phyloP scores from a whole-genome alignment of 495 filamentous ascomycete genomes.

The Xylaria nigripes region DNA sequence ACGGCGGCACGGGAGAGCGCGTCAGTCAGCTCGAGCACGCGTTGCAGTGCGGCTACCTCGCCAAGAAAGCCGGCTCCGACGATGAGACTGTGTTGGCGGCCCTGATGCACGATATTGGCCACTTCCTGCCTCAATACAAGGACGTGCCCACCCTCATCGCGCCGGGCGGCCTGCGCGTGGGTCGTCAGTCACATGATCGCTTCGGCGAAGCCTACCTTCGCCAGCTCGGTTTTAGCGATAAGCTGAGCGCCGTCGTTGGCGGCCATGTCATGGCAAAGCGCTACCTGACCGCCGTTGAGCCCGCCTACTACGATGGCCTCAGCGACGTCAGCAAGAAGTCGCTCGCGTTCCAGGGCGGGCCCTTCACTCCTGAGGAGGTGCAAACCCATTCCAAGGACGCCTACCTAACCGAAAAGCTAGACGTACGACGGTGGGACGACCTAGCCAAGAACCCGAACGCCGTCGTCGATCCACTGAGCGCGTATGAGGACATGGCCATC shows the following conservation, averaged over 20 bases:
- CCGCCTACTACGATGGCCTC: conserved; percentile 30
- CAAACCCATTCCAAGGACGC: conserved; percentile 18
- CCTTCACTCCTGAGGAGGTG: conserved; percentile 31
- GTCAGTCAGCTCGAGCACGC: conserved; percentile 42
- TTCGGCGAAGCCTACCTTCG: conserved; percentile 36
- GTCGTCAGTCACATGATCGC: conserved; percentile 36
- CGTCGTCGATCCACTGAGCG: conserved; percentile 24
- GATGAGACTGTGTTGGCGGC: conserved; percentile 36
- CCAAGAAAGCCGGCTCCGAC: conserved; percentile 7
- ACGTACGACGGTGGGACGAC: conserved; percentile 38
- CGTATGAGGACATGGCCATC: conserved; percentile 26
- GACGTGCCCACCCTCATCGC: conserved; percentile 3
- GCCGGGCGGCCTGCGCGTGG: conserved; percentile 26
- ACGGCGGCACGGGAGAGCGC: conserved; percentile 25
- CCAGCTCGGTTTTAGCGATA: conserved; percentile 32
- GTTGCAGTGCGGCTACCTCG: conserved; percentile 35
- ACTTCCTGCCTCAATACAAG: conserved; percentile 20
- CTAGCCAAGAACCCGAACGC: conserved; percentile 31
- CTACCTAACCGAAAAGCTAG: conserved; percentile 33
- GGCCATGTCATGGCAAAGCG: conserved; percentile 41
- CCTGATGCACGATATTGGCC: conserved; percentile 40
- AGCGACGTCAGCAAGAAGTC: conserved; percentile 34
- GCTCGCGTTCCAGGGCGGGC: conserved; percentile 38
- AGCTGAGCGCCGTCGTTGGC: conserved; percentile 32
- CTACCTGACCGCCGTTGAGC: conserved; percentile 36